Evolutionary conservation across 345 rosid genomes (phyloP), one percentile per base, ranked within the genome.

Genomic region (Toxicodendron radicans): DNA sequence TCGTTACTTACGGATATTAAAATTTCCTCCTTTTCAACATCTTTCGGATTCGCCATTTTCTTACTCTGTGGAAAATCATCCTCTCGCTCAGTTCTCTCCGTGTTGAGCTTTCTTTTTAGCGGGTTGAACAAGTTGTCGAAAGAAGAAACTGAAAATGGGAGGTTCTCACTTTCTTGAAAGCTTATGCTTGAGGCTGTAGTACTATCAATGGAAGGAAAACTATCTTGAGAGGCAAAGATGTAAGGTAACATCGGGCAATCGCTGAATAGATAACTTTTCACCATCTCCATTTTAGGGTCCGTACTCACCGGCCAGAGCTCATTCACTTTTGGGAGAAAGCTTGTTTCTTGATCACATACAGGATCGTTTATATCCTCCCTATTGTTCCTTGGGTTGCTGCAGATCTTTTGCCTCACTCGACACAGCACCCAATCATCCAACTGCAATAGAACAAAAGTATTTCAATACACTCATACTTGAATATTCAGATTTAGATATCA

Each of bases 391-490:
- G 24, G 78, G 41, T 46, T 65, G 72, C 58, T 64, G 73, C 74
- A 51, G 54, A 16, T 66, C 60, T 67, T 87, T 58, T 78, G 79
- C 74, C 80, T 76, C 66, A 85, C 84, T 72, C 89, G 79, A 73
- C 89, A 87, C 13, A 87, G 84, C 70, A 87, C 91, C 89, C 91
- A 84, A 59, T 87, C 89, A 66, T 87, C 91, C 64, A 85, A 74
- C 91, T 85, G 84, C 59, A 58, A 67, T 27, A 43, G 5, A 24
- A 49, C 48, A 63, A 51, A 9, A 49, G 4, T 43, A 43, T 12
- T 8, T 27, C 35, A 20, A 10, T 48, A 16, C 13, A 13, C 17
- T 18, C 16, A 0, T 14, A 6, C n/a, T 51, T 51, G 18, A 51
- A 51, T 51, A 4, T 0, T 51, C 54, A 4, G 8, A 38, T 13